A percentile compares a stretch with the other conserved stretches of the same genome.
These are phyloP conservation scores for Aaosphaeria arxii DNA, from an alignment of 2,329 filamentous ascomycete species.

Conservation along the genomic window DNA sequence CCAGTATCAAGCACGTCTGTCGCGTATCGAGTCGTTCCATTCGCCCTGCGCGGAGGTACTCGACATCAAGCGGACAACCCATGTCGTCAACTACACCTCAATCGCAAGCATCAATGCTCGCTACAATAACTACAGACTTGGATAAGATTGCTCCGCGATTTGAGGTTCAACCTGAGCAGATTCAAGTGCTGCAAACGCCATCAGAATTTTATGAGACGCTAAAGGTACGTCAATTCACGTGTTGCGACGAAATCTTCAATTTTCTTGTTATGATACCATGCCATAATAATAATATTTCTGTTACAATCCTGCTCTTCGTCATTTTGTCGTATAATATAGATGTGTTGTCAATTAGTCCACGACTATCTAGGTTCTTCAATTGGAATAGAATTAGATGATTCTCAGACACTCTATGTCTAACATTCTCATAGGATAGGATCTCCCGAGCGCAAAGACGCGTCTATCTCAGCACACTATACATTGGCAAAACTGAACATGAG, in stretches of 20 bases:
- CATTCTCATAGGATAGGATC: conserved; percentile 60
- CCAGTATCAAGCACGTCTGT: conserved; percentile 12
- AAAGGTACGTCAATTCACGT: conserved; percentile 58
- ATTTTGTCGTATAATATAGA: not conserved
- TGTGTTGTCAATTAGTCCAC: not conserved
- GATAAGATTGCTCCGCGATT: conserved; percentile 91
- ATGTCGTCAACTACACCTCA: conserved; percentile 28
- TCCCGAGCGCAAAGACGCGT: conserved; percentile 72
- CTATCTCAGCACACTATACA: conserved; percentile 94
- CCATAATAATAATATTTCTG: not conserved
- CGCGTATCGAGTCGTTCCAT: conserved; percentile 11
- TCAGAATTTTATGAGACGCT: conserved; percentile 87
- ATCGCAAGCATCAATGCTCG: conserved; percentile 55
- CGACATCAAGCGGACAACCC: conserved; percentile 26
- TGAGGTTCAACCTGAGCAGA: conserved; percentile 75
- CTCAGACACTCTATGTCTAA: conserved; percentile 8
- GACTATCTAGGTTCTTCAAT: not conserved
- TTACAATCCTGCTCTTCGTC: not conserved
- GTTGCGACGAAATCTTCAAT: conserved; percentile 1
- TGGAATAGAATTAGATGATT: too few relatives aligned
- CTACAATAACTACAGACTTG: conserved; percentile 67
- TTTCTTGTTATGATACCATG: not conserved
- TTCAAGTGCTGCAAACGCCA: conserved; percentile 75
- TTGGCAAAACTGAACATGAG: conserved; percentile 89
- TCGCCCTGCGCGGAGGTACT: conserved; percentile 28